Percentiles rank a stretch among this genome's conserved stretches.
These are phyloP conservation scores for Saitozyma podzolica DNA, from an alignment of 768 basidiomycete species.

Conservation along the genomic window DNA sequence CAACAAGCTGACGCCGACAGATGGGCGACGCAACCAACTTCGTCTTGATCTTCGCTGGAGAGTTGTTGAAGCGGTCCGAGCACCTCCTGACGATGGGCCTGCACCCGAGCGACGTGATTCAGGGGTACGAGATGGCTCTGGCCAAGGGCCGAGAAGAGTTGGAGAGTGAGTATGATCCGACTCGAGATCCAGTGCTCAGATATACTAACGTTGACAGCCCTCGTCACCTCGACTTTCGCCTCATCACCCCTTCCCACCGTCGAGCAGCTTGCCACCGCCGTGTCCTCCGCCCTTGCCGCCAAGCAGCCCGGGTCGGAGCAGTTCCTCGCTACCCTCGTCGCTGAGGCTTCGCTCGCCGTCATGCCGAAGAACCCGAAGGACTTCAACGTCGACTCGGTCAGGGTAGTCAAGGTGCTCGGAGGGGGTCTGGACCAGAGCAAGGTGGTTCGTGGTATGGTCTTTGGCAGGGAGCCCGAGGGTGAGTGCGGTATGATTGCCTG, in stretches of 20 bases:
- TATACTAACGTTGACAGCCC: constrained; percentile 20
- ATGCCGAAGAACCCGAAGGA: constrained; percentile 77
- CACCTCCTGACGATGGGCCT: constrained; percentile 91
- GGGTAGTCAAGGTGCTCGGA: constrained; percentile 98
- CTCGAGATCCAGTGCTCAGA: neutral
- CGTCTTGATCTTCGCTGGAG: constrained; percentile 92
- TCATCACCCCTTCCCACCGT: constrained; percentile 66
- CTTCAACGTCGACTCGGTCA: constrained; percentile 97
- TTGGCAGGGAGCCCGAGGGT: constrained; percentile 94
- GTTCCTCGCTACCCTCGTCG: constrained; percentile 73
- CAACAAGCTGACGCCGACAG: constrained; percentile 54
- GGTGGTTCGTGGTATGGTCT: constrained; percentile 97
- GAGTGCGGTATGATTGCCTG: constrained; percentile 19
- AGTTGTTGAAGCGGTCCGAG: constrained; percentile 90
- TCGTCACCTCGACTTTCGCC: constrained; percentile 24
- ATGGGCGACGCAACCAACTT: constrained; percentile 98
- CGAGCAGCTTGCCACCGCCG: constrained; percentile 66
- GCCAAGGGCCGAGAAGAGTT: constrained; percentile 81
- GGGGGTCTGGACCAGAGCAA: constrained; percentile 78
- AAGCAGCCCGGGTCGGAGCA: constrained; percentile 97
- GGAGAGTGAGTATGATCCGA: constrained; percentile 67
- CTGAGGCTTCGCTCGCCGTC: constrained; percentile 86
- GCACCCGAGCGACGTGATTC: constrained; percentile 91
- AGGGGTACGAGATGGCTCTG: constrained; percentile 90
- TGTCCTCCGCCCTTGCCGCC: constrained; percentile 89